Evolutionary conservation across 768 basidiomycete genomes (phyloP).

Genomic region (Macrolepiota dolichaula): DNA sequence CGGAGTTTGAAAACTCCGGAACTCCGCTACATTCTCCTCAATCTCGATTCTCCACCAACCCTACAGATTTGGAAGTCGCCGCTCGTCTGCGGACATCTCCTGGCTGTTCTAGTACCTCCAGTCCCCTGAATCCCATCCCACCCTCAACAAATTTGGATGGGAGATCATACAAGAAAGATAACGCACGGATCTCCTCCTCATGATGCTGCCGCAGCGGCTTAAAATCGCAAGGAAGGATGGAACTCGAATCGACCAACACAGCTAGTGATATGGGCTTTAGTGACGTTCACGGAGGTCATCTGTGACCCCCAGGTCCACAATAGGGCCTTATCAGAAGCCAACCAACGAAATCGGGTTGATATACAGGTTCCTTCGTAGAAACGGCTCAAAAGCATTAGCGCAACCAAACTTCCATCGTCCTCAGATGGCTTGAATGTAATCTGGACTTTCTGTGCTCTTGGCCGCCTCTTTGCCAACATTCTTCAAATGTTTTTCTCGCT

Average conservation of each 20-base stretch:
- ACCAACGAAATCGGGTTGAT: neutral
- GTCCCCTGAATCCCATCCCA: neutral
- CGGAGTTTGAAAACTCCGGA: slow-evolving; percentile 21
- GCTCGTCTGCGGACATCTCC: neutral
- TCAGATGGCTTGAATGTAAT: neutral
- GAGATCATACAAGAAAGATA: neutral
- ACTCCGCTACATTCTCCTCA: neutral
- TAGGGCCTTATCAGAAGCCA: neutral
- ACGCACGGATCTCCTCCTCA: neutral
- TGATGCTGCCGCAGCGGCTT: neutral
- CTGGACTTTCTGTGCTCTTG: neutral
- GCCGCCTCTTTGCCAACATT: neutral
- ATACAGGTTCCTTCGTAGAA: neutral
- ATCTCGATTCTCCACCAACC: neutral
- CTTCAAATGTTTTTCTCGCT: neutral
- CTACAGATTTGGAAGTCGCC: neutral
- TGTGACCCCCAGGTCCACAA: neutral
- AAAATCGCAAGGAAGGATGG: neutral
- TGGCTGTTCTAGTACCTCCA: neutral
- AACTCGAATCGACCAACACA: neutral
- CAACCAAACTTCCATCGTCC: neutral
- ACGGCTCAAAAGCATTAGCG: neutral
- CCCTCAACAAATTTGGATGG: neutral
- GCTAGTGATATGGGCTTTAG: neutral
- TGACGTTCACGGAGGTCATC: neutral